Conservation (phyloP, 192 early-diverging fungal genomes). For the Entomortierella chlamydospora region DNA sequence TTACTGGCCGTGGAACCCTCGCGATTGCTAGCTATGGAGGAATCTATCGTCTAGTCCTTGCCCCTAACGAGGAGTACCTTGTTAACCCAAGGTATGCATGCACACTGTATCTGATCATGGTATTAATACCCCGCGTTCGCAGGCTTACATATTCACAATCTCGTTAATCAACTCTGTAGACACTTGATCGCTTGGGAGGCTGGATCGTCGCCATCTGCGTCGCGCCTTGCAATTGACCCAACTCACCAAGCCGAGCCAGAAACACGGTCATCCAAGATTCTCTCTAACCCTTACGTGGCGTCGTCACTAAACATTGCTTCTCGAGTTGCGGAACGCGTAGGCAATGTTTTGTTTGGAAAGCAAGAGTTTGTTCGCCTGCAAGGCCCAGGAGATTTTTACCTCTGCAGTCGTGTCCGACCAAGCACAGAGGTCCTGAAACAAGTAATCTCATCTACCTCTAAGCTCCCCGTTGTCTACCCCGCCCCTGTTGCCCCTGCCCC, state of each 20-base stretch:
- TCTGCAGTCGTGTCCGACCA: conserved; percentile 67
- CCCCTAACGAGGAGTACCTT: conserved; percentile 76
- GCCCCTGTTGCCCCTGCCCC: conserved; percentile 48
- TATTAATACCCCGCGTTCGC: neutral
- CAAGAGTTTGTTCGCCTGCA: conserved; percentile 67
- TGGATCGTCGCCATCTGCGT: conserved; percentile 58
- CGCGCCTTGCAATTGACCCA: conserved; percentile 50
- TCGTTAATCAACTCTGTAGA: conserved; percentile 4
- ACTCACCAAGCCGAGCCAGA: conserved; percentile 38
- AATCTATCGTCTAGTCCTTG: conserved; percentile 73
- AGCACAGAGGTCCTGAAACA: conserved; percentile 52
- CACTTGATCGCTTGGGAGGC: conserved; percentile 69
- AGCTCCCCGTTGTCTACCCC: conserved; percentile 46
- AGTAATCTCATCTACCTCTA: conserved; percentile 29
- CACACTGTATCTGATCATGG: neutral
- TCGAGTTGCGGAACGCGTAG: conserved; percentile 49
- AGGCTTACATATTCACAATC: neutral
- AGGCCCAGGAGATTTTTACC: conserved; percentile 74
- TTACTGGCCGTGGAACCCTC: conserved; percentile 73
- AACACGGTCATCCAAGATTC: conserved; percentile 48
- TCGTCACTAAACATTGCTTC: conserved; percentile 49
- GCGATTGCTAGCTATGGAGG: conserved; percentile 76
- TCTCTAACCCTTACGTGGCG: conserved; percentile 53
- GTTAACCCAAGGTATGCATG: conserved; percentile 73
- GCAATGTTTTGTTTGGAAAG: conserved; percentile 58